Conservation (phyloP, 495 filamentous ascomycete genomes). For the Hyaloscypha variabilis region DNA sequence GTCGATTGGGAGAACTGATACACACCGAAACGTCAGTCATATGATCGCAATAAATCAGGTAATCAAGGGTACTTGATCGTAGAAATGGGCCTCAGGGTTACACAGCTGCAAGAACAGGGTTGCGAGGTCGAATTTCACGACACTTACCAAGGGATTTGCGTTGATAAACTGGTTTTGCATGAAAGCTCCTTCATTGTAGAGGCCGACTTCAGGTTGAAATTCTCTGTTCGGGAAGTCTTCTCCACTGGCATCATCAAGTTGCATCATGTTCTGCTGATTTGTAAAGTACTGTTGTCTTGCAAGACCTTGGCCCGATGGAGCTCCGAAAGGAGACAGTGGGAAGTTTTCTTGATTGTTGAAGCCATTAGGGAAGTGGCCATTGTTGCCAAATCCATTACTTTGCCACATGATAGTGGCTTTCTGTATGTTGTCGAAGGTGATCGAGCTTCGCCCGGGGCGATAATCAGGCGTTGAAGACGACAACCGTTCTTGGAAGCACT, state of each 20-base stretch:
- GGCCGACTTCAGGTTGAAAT: conserved; percentile 21
- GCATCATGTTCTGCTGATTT: conserved; percentile 16
- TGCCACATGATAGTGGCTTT: conserved; percentile 23
- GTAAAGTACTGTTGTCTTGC: conserved; percentile 17
- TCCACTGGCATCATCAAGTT: conserved; percentile 15
- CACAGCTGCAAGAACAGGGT: neutral
- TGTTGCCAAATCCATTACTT: conserved; percentile 25
- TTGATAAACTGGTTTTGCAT: conserved; percentile 27
- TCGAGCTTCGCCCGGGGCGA: neutral
- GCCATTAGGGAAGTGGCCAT: conserved; percentile 18
- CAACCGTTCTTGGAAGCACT: neutral
- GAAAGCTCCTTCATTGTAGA: conserved; percentile 25
- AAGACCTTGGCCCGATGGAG: neutral
- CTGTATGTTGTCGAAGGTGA: neutral
- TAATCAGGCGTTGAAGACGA: neutral
- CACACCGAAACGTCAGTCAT: conserved; percentile 8
- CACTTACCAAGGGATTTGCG: conserved; percentile 27
- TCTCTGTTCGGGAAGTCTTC: conserved; percentile 13
- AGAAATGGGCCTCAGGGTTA: neutral
- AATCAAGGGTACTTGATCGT: neutral
- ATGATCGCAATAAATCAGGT: neutral
- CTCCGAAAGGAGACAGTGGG: conserved; percentile 17
- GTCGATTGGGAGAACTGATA: conserved; percentile 21
- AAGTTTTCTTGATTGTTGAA: conserved; percentile 22
- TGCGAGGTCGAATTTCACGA: neutral